phyloP scores from a whole-genome alignment of 306 rosid species.

The Bauhinia variegata region DNA sequence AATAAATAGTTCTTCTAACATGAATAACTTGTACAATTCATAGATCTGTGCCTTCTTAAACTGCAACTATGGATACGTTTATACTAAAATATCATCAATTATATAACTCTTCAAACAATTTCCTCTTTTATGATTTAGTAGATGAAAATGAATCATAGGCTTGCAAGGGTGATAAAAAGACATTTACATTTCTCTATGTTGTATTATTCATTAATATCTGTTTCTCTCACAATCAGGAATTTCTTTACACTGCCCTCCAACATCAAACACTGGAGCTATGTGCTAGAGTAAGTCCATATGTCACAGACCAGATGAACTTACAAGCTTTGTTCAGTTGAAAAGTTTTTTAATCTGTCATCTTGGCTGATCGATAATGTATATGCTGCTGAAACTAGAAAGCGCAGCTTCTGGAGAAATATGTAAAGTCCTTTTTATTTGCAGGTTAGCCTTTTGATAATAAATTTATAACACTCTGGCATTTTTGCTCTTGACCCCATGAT shows the following conservation, averaged over 20 bases:
- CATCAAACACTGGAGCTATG: slow-evolving; percentile 85
- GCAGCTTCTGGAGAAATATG: slow-evolving; percentile 97
- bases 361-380: slow-evolving; percentile 25
- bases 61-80: slow-evolving; percentile 4
- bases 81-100: too few species aligned
- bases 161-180: neutral
- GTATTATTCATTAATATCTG: slow-evolving; percentile 17
- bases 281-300: slow-evolving; percentile 78
- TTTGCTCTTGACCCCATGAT: neutral
- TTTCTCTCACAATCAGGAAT: slow-evolving; percentile 50
- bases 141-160: neutral
- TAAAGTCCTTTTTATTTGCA: slow-evolving; percentile 80
- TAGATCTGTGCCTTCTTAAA: neutral
- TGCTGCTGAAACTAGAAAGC: slow-evolving; percentile 88
- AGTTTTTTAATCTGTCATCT: neutral
- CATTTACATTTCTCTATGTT: slow-evolving; percentile 23
- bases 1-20: neutral
- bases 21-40: neutral
- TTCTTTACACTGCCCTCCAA: slow-evolving; percentile 71
- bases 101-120: neutral
- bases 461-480: neutral
- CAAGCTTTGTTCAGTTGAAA: neutral
- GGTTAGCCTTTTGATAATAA: slow-evolving; percentile 52
- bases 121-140: neutral
- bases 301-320: neutral